Evolutionary conservation across 495 filamentous ascomycete species (phyloP).

Genomic region (Stereocaulon alpinum): DNA sequence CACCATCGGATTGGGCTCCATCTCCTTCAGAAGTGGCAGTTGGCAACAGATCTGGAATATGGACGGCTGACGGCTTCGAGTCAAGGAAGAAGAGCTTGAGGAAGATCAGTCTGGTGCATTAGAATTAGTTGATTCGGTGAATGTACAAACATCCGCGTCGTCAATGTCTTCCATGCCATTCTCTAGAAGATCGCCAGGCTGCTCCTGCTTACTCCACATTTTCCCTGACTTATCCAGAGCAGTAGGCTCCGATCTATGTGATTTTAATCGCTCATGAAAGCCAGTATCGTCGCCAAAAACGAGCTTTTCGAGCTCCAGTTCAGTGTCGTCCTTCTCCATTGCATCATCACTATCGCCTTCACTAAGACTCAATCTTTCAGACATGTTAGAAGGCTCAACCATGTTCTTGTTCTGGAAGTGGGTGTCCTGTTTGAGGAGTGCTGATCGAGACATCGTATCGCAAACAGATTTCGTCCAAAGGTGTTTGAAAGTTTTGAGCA

Average conservation of each 20-base stretch:
- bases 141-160: slow-evolving; percentile 51
- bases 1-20: slow-evolving; percentile 28
- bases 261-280: slow-evolving; percentile 60
- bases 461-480: too few relatives aligned
- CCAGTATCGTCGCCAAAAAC: slow-evolving; percentile 78
- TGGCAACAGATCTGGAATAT: slow-evolving; percentile 34
- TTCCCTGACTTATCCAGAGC: not conserved
- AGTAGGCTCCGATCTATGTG: not conserved
- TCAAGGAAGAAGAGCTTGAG: slow-evolving; percentile 61
- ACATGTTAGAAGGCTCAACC: too few relatives aligned
- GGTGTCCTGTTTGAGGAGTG: too few relatives aligned
- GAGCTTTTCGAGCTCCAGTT: slow-evolving; percentile 73
- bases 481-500: too few relatives aligned
- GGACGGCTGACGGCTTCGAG: slow-evolving; percentile 42
- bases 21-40: slow-evolving; percentile 30
- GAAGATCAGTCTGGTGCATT: slow-evolving; percentile 21
- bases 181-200: slow-evolving; percentile 25
- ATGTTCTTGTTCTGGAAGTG: too few relatives aligned
- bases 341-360: slow-evolving; percentile 25
- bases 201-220: not conserved
- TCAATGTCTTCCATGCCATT: slow-evolving; percentile 37
- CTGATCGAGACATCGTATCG: too few relatives aligned
- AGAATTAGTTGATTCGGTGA: not conserved
- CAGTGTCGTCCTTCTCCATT: slow-evolving; percentile 64
- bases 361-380: not conserved